Percentiles rank a stretch among this genome's conserved stretches.
Evolutionary conservation across 805 yeast species (phyloP).

Genomic region (Wickerhamiella allomyrinae): DNA sequence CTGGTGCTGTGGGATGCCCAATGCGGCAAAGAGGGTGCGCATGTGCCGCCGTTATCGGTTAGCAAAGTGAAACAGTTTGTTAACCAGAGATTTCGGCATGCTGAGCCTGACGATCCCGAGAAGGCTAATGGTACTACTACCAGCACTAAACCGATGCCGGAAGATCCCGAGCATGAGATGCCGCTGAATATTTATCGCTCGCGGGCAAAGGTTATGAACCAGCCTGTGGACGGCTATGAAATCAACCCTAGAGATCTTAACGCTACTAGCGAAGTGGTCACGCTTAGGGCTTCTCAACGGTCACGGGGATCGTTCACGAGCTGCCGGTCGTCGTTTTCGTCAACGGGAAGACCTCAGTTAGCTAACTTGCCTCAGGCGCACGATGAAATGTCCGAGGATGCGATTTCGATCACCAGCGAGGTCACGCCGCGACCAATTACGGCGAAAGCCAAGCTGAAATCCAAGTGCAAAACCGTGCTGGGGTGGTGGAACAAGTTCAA

Average conservation of each 20-base stretch:
- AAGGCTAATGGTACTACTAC: background rate
- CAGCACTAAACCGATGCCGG: background rate
- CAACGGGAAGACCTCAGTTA: background rate
- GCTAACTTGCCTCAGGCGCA: background rate
- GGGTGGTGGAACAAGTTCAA: slow-evolving; percentile 11
- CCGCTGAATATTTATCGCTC: background rate
- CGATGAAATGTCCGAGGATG: background rate
- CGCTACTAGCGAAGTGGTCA: slow-evolving; percentile 3
- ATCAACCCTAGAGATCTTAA: slow-evolving; percentile 1
- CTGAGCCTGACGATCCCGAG: background rate
- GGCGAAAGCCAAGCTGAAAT: background rate
- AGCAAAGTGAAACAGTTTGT: background rate
- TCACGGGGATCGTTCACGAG: background rate
- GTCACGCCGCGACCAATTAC: background rate
- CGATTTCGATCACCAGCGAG: background rate
- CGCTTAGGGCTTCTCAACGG: background rate
- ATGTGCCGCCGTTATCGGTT: background rate
- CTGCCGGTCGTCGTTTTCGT: background rate
- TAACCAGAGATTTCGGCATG: background rate
- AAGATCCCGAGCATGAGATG: background rate
- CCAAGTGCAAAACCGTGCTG: slow-evolving; percentile 19
- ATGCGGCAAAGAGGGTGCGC: slow-evolving; percentile 12
- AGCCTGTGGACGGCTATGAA: too few species aligned
- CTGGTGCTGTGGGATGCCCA: slow-evolving; percentile 59
- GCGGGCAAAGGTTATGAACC: background rate